phyloP scores from a whole-genome alignment of 331 rosid genomes.

The Quercus lobata region DNA sequence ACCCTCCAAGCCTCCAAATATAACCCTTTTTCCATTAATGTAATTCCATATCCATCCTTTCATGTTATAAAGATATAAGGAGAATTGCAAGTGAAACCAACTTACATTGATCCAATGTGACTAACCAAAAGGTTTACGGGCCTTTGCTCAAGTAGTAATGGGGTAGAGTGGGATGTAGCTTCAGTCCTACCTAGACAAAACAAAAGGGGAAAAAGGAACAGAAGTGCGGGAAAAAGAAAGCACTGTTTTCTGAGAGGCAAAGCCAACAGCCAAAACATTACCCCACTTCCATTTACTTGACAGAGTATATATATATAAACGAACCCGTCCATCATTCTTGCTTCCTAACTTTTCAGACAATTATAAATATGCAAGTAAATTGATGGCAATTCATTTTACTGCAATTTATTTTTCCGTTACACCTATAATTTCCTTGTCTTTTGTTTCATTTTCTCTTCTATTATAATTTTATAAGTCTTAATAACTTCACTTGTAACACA shows the following conservation, averaged over 20 bases:
- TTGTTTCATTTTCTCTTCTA: neutral
- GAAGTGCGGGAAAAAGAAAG: neutral
- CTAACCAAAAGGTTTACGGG: no score
- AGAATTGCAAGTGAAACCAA: no score
- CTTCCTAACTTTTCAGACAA: no score
- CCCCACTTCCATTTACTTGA: neutral
- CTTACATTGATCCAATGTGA: no score
- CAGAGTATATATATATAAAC: neutral
- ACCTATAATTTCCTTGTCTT: neutral
- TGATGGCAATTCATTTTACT: no score
- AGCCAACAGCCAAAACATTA: neutral
- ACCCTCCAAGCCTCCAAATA: neutral
- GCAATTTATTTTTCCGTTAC: neutral
- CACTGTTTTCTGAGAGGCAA: neutral
- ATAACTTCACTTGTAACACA: neutral
- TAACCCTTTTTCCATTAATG: neutral
- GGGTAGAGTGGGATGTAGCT: no score
- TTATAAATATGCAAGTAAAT: no score
- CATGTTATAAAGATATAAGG: no score
- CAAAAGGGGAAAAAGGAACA: neutral
- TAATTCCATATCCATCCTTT: neutral
- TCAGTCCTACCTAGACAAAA: no score
- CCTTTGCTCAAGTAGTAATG: no score
- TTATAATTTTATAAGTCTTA: neutral
- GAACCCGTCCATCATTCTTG: no score